Evolutionary conservation across 495 filamentous ascomycete genomes (phyloP).

Genomic region (Talaromyces proteolyticus): DNA sequence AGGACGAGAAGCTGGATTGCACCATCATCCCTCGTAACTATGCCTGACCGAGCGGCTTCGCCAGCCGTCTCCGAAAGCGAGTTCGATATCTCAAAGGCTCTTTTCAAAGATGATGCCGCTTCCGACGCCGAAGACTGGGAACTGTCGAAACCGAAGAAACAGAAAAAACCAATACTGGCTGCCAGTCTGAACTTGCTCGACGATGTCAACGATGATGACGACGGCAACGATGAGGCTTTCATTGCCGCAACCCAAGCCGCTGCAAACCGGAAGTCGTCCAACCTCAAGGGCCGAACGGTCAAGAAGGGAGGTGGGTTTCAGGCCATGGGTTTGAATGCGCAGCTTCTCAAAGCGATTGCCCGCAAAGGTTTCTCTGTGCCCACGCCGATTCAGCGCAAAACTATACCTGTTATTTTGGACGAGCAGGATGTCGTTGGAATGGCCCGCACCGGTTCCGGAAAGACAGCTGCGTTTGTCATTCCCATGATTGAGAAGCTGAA

Average conservation of each 20-base stretch:
- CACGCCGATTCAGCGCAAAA: constrained; percentile 95
- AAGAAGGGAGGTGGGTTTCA: constrained; percentile 98
- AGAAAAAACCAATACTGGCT: constrained; percentile 21
- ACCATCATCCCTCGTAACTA: constrained; percentile 11
- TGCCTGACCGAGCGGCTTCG: constrained; percentile 63
- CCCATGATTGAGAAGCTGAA: constrained; percentile 95
- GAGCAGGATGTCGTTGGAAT: constrained; percentile 92
- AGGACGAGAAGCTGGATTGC: no score
- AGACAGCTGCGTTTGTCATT: constrained; percentile 95
- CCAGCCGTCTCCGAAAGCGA: constrained; percentile 85
- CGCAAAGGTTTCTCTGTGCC: constrained; percentile 93
- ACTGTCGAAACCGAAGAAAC: constrained; percentile 16
- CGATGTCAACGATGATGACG: constrained; percentile 40
- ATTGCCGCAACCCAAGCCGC: constrained; percentile 81
- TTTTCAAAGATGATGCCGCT: constrained; percentile 60
- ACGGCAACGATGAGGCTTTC: constrained; percentile 75
- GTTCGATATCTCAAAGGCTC: constrained; percentile 76
- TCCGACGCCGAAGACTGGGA: constrained; percentile 31
- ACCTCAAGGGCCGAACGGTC: constrained; percentile 74
- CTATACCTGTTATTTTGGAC: constrained; percentile 85
- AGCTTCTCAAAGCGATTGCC: constrained; percentile 80
- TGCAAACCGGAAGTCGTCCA: constrained; percentile 75
- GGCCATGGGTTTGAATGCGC: constrained; percentile 83
- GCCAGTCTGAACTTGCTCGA: constrained; percentile 42
- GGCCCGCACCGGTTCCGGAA: constrained; percentile 94